Evolutionary conservation across 257 asterid genomes (phyloP).

Genomic region (Nicotiana tomentosiformis): DNA sequence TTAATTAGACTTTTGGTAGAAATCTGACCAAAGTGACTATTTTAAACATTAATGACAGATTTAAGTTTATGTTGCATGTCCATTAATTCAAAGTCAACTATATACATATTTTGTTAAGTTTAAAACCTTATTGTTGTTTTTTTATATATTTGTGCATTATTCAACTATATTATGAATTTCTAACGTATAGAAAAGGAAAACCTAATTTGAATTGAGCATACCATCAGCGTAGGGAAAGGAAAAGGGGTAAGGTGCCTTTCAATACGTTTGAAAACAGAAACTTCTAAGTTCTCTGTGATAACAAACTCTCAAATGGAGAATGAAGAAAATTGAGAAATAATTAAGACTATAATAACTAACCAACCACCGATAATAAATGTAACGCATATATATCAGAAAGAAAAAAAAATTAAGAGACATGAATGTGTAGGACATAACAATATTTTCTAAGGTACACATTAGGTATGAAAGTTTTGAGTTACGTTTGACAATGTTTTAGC

Average conservation of each 20-base stretch:
- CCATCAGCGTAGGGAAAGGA: neutral
- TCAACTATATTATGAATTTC: neutral
- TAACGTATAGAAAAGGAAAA: neutral
- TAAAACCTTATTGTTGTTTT: neutral
- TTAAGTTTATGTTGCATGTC: neutral
- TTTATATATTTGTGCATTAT: neutral
- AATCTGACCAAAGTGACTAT: neutral
- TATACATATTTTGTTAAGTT: neutral
- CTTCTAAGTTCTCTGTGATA: neutral
- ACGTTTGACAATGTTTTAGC: neutral
- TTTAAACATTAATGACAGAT: neutral
- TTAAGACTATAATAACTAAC: neutral
- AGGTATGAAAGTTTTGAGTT: neutral
- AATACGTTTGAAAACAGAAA: neutral
- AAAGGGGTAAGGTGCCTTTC: neutral
- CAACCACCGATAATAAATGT: neutral
- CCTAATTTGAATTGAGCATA: neutral
- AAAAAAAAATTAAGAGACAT: neutral
- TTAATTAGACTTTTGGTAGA: neutral
- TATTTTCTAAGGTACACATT: neutral
- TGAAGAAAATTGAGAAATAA: neutral
- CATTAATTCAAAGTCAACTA: neutral
- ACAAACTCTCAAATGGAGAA: neutral
- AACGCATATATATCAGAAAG: neutral
- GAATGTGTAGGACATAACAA: neutral